Base-by-base conservation (phyloP, 2,329 filamentous ascomycete genomes). In the Reticulascus tulasneorum region DNA sequence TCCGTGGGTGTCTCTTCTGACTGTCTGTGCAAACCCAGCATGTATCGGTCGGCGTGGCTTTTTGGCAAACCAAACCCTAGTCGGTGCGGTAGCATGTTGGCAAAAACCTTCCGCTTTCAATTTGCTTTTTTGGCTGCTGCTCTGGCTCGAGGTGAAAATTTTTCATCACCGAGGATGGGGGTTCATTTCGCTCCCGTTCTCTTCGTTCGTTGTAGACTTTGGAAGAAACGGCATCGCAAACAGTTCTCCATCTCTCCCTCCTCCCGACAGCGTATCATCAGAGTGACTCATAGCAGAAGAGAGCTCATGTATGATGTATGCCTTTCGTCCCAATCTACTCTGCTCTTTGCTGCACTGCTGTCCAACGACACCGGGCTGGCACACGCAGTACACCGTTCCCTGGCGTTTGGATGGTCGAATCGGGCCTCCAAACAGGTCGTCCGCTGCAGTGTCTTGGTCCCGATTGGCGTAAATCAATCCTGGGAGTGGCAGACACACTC, bases 371-470 rank as follows among this genome's bases (percentile, higher is more conserved):
- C 27, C n/a, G n/a, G n/a, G n/a, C n/a, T n/a, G n/a, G n/a, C n/a
- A n/a, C n/a, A 31, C 30, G 19, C 31, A 16, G 55, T 49, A 52
- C 54, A 54, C 50, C 50, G 42, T 49, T 35, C 33, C 45, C 46
- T 43, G 47, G 41, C 47, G 53, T 48, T 45, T 36, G 49, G 34
- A 48, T 49, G 42, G 47, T 26, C 49, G 46, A 49, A 51, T 52
- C 40, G 32, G 30, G 49, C 49, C 48, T 48, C 38, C 44, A 47
- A 42, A 45, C 44, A 45, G 44, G 48, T 44, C 32, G 18, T 19
- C 15, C 23, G 34, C 16, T 29, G 24, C 31, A 23, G 35, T 18
- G 16, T 27, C 16, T 24, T 12, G 11, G 43, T 15, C 22, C 22
- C 37, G 37, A 40, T 40, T 37, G 40, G 40, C 21, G 29, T 20